Conservation (phyloP, 1,139 yeast genomes). For the Chernovozyma aurita region DNA sequence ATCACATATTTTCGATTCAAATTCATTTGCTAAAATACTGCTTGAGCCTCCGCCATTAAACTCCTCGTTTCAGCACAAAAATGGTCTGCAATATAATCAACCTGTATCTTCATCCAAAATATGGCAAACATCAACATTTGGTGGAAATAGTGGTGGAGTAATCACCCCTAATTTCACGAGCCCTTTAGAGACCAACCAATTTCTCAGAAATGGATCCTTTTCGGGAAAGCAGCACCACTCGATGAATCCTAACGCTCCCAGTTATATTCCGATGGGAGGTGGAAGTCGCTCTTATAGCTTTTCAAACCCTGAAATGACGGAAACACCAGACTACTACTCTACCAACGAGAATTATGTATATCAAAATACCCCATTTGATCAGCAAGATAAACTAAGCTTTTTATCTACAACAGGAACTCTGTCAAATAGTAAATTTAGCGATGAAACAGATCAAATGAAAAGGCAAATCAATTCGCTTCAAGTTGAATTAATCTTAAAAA, state of each 20-base stretch:
- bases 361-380: neutral
- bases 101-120: neutral
- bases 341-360: neutral
- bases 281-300: neutral
- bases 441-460: constrained; percentile 13
- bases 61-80: neutral
- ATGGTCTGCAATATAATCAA: neutral
- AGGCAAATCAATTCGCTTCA: constrained; percentile 2
- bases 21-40: constrained; percentile 5
- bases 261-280: constrained; percentile 20
- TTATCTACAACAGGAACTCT: neutral
- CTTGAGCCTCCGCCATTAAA: constrained; percentile 1
- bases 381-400: neutral
- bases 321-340: constrained; percentile 1
- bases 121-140: constrained; percentile 1
- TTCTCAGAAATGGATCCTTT: constrained; percentile 1
- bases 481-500: constrained; percentile 29
- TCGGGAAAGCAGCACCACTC: constrained; percentile 4
- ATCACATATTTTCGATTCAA: constrained; percentile 4
- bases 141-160: neutral
- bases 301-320: neutral
- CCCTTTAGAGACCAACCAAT: neutral
- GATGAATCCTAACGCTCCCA: constrained; percentile 28
- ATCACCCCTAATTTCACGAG: neutral
- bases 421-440: constrained; percentile 5